Evolutionary conservation across 2,329 filamentous ascomycete genomes (phyloP), one percentile per base, ranked within the genome.

Genomic region (Pseudogymnoascus sp.): DNA sequence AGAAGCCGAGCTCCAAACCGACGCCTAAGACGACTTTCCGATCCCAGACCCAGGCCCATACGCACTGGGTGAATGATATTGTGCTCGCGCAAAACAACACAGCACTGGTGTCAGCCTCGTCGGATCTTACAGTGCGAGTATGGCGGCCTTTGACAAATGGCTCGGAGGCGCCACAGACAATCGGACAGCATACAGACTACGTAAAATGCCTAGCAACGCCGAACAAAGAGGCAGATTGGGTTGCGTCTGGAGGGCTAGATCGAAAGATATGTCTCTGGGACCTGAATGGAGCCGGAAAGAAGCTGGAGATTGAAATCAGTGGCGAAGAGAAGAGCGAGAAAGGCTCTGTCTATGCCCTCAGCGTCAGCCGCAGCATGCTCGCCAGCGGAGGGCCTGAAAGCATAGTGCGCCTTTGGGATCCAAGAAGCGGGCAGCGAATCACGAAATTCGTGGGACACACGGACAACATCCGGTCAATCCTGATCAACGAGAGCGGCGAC

Each of bases 371-470:
- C 60, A 90, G 83, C 64, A 85, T 99, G 62, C 80, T 99, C 61
- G 94, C 93, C 33, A 95, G 91, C 71, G 94, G 94, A 63, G 94
- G 94, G 0, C 94, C 94, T 0, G 94, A 99, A 76, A 94, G 91
- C 71, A 91, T 92, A 45, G 90, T 97, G 35, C 84, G 94, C 61
- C 79, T 99, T 12, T 97, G 95, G 89, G 94, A 99, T 75, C 85
- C 91, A 58, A 87, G 88, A 69, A 89, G 91, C 8, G 93, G 93
- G 63, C 91, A 94, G 77, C 84, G 90, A 66, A 89, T 97, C 64
- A 97, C 92, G 66, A 97, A 97, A 74, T 93, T 99, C 67, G 91
- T 97, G 21, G 94, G 94, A 4, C 94, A 99, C 73, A 95, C 93
- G 19, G 92, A 96, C 79, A 97, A 93, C 68, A 88, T 99, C 67